These are phyloP conservation scores for Anisodus acutangulus DNA, from an alignment of 257 asterid genomes.

Conservation along the genomic window DNA sequence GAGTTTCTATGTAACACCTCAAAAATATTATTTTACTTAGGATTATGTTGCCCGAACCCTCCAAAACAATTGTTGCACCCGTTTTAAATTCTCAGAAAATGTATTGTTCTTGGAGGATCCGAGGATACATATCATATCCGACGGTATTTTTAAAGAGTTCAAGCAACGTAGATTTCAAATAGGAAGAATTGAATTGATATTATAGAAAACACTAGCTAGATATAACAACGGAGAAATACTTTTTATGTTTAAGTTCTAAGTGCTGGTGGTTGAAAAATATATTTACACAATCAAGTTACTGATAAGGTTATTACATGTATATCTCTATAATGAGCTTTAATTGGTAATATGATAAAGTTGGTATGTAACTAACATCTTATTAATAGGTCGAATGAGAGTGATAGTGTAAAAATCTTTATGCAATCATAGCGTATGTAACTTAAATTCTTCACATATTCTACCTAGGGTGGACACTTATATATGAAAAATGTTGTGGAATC, in stretches of 20 bases:
- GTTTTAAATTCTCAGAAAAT: too few species aligned
- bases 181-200: not conserved
- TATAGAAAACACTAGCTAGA: not conserved
- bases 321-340: not conserved
- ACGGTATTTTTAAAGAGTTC: too few species aligned
- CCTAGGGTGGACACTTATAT: not conserved
- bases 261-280: not conserved
- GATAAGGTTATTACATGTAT: not conserved
- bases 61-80: too few species aligned
- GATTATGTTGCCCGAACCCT: too few species aligned
- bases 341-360: not conserved
- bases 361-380: not conserved
- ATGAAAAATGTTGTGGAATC: constrained; percentile 33
- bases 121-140: too few species aligned
- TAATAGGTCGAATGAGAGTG: not conserved
- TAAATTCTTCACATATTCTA: not conserved
- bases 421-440: not conserved
- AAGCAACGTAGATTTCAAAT: too few species aligned
- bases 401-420: not conserved
- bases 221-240: not conserved
- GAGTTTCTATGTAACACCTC: too few species aligned
- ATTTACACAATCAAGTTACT: too few species aligned
- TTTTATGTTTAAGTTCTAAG: not conserved
- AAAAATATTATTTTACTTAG: too few species aligned
- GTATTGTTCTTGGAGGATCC: too few species aligned